A percentile compares a stretch with the other conserved stretches of the same genome.
Evolutionary conservation across 495 filamentous ascomycete genomes (phyloP).

Genomic region (Aspergillus olivimuriae): DNA sequence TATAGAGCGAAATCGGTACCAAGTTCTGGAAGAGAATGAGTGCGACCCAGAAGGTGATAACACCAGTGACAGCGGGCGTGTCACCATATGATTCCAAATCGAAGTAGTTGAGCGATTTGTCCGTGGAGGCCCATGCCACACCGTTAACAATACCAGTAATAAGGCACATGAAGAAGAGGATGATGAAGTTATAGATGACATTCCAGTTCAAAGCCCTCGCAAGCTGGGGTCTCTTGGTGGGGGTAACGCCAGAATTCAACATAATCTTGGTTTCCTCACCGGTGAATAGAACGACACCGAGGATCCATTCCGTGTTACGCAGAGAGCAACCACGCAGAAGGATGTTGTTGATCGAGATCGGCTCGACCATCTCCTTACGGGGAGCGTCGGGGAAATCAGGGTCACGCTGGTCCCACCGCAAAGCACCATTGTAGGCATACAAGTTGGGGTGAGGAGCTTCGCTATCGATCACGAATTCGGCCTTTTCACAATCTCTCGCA

Average conservation of each 20-base stretch:
- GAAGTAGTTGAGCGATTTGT: conserved; percentile 75
- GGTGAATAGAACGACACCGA: conserved; percentile 95
- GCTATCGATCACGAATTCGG: conserved; percentile 84
- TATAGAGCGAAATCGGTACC: conserved; percentile 97
- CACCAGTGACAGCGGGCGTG: conserved; percentile 70
- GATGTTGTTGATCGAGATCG: conserved; percentile 90
- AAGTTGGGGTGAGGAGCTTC: conserved; percentile 89
- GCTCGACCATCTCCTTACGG: conserved; percentile 76
- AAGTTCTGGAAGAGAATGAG: conserved; percentile 97
- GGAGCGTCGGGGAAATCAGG: conserved; percentile 51
- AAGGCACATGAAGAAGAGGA: conserved; percentile 87
- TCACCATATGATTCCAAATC: conserved; percentile 82
- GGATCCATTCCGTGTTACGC: conserved; percentile 92
- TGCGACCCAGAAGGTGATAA: conserved; percentile 93
- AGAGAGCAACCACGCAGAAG: conserved; percentile 89
- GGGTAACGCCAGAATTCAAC: conserved; percentile 97
- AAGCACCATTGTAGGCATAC: conserved; percentile 85
- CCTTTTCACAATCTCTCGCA: conserved; percentile 82
- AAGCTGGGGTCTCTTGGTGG: conserved; percentile 86
- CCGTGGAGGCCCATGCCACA: conserved; percentile 63
- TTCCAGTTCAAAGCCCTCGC: conserved; percentile 93
- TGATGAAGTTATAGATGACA: conserved; percentile 92
- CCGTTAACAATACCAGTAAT: conserved; percentile 81
- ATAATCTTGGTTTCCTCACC: conserved; percentile 98
- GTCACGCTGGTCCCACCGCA: conserved; percentile 78